phyloP scores from a whole-genome alignment of 306 rosid species.

The Sphenostylis stenocarpa region DNA sequence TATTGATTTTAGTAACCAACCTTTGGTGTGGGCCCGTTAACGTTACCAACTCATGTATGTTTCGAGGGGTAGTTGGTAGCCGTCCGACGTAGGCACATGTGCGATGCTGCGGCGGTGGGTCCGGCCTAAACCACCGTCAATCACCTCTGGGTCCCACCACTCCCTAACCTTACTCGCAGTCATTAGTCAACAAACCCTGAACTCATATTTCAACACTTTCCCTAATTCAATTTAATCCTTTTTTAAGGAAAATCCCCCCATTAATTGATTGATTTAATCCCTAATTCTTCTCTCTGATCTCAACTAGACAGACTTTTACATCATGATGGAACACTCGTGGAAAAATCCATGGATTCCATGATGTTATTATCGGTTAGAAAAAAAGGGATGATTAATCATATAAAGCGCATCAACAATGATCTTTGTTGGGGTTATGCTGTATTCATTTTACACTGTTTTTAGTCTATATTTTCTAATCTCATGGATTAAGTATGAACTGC shows the following conservation, averaged over 20 bases:
- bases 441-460: too few species aligned
- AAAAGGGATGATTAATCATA: not conserved
- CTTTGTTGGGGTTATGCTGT: too few species aligned
- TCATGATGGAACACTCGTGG: slow-evolving; percentile 23
- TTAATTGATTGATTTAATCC: slow-evolving; percentile 24
- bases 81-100: slow-evolving; percentile 71
- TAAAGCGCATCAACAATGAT: not conserved
- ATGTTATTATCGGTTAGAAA: slow-evolving; percentile 22
- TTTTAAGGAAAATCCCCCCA: not conserved
- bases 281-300: not conserved
- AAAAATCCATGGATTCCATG: slow-evolving; percentile 27
- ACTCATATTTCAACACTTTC: not conserved
- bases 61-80: slow-evolving; percentile 69
- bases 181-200: slow-evolving; percentile 2
- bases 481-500: slow-evolving; percentile 11
- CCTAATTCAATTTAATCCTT: not conserved
- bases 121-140: slow-evolving; percentile 39
- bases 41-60: slow-evolving; percentile 58
- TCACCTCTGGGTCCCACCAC: slow-evolving; percentile 40
- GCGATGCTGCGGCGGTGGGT: slow-evolving; percentile 69
- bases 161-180: not conserved
- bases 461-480: too few species aligned
- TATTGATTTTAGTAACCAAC: not conserved
- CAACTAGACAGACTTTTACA: not conserved
- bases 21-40: not conserved